Percentiles rank a stretch among this genome's conserved stretches.
phyloP scores from a whole-genome alignment of 805 yeast species.

The Metschnikowia shivogae region DNA sequence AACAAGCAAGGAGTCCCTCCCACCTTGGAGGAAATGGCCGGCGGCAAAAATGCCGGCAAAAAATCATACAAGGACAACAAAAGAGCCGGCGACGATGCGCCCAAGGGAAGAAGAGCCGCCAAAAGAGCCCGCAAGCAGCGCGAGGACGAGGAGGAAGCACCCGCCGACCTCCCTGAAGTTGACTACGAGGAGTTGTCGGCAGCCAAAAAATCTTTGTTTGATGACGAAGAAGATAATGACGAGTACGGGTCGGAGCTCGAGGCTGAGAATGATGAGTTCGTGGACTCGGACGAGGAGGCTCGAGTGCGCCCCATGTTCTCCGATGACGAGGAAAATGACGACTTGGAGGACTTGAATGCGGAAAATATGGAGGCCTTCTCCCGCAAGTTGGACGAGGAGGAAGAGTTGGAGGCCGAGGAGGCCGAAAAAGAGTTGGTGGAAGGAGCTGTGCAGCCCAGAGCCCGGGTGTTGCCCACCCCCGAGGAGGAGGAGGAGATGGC shows the following conservation, averaged over 20 bases:
- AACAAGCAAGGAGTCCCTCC: conserved; percentile 95
- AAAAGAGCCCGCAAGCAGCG: conserved; percentile 14
- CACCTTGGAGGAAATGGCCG: conserved; percentile 69
- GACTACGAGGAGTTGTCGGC: conserved; percentile 61
- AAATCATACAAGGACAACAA: conserved; percentile 24
- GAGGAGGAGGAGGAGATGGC: conserved; percentile 57
- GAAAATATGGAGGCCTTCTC: conserved; percentile 81
- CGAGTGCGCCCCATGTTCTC: conserved; percentile 73
- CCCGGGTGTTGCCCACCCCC: conserved; percentile 67
- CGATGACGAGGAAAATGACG: conserved; percentile 56
- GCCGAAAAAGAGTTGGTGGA: conserved; percentile 53
- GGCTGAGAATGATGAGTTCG: conserved; percentile 21
- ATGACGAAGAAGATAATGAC: conserved; percentile 60
- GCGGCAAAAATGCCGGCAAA: conserved; percentile 30
- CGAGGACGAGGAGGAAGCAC: conserved; percentile 15
- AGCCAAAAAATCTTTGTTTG: conserved; percentile 73
- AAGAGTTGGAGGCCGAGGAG: conserved; percentile 46
- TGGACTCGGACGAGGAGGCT: conserved; percentile 60
- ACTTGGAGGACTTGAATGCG: conserved; percentile 65
- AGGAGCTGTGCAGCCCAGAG: conserved; percentile 59
- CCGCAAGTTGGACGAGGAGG: conserved; percentile 55
- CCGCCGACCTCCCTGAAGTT: conserved; percentile 54
- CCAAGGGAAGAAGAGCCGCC: conserved; percentile 18
- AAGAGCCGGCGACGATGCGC: conserved; percentile 19
- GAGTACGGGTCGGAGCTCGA: conserved; percentile 38